Conservation (phyloP, 192 early-diverging fungal genomes). For the Umbelopsis isabellina region DNA sequence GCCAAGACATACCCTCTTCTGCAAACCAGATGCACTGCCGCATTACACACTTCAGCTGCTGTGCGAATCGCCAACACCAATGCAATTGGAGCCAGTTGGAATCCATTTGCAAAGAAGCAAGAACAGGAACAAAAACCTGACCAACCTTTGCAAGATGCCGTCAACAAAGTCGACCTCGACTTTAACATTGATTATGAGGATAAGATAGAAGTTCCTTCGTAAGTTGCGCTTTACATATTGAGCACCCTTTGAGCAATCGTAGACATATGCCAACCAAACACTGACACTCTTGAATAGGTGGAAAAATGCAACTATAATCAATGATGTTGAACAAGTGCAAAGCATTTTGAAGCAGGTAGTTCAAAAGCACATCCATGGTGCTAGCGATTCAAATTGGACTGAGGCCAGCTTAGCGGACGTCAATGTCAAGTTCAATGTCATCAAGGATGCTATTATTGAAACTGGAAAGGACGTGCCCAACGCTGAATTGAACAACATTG, state of each 20-base stretch:
- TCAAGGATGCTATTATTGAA: constrained; percentile 41
- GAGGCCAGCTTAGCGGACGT: constrained; percentile 26
- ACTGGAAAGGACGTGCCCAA: constrained; percentile 44
- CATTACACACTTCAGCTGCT: constrained; percentile 5
- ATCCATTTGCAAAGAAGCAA: constrained; percentile 20
- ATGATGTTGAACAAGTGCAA: constrained; percentile 29
- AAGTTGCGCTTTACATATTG: neutral
- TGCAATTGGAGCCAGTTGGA: neutral
- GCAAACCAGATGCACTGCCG: constrained; percentile 8
- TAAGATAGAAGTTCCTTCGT: neutral
- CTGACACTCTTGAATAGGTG: constrained; percentile 14
- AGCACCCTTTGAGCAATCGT: too few relatives aligned
- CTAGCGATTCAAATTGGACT: constrained; percentile 28
- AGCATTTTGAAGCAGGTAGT: constrained; percentile 27
- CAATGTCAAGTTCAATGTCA: constrained; percentile 42
- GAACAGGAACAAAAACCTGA: constrained; percentile 6
- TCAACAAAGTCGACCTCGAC: constrained; percentile 9
- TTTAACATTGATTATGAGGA: constrained; percentile 6
- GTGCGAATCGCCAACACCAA: neutral
- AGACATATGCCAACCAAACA: too few relatives aligned
- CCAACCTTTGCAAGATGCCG: constrained; percentile 9
- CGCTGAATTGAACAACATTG: constrained; percentile 40
- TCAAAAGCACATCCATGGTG: constrained; percentile 19
- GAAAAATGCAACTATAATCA: constrained; percentile 27
- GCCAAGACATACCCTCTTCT: constrained; percentile 18